These are phyloP conservation scores for Myxozyma kluyveri DNA, from an alignment of 805 yeast species.

Conservation along the genomic window DNA sequence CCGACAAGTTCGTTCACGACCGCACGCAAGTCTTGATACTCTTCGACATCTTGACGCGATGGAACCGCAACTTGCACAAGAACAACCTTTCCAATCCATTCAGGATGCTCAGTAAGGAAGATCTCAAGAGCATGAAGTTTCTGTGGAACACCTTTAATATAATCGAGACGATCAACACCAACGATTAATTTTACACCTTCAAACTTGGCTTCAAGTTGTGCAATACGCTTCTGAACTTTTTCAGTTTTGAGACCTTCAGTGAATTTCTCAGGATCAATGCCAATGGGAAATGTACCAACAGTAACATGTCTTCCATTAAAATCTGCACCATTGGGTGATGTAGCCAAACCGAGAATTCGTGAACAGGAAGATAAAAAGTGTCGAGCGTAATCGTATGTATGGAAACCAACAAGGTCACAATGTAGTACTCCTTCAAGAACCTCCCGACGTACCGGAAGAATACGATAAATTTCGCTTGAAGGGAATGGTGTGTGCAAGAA, in stretches of 20 bases:
- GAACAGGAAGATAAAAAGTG: slow-evolving; percentile 90
- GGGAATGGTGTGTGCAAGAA: slow-evolving; percentile 98
- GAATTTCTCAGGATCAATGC: slow-evolving; percentile 92
- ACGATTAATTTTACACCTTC: slow-evolving; percentile 80
- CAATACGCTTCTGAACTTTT: slow-evolving; percentile 63
- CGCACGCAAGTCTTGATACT: slow-evolving; percentile 88
- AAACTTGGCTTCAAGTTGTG: slow-evolving; percentile 62
- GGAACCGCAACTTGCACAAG: slow-evolving; percentile 97
- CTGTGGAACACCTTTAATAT: slow-evolving; percentile 97
- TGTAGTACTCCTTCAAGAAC: slow-evolving; percentile 86
- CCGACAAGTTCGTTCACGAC: slow-evolving; percentile 96
- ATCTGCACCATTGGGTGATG: slow-evolving; percentile 87
- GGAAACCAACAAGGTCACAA: slow-evolving; percentile 95
- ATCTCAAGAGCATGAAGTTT: slow-evolving; percentile 95
- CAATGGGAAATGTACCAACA: slow-evolving; percentile 98
- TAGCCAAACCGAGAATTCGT: slow-evolving; percentile 73
- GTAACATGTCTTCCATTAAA: slow-evolving; percentile 71
- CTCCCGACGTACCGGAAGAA: slow-evolving; percentile 91
- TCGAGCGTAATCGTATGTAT: slow-evolving; percentile 97
- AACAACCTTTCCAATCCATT: slow-evolving; percentile 96
- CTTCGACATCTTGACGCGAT: slow-evolving; percentile 96
- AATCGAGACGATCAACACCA: slow-evolving; percentile 95
- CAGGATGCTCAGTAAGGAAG: slow-evolving; percentile 88
- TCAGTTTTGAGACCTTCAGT: slow-evolving; percentile 68
- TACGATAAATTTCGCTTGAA: slow-evolving; percentile 91